These are phyloP conservation scores for Lactifluus hygrophoroides DNA, from an alignment of 768 basidiomycete species.

Conservation along the genomic window DNA sequence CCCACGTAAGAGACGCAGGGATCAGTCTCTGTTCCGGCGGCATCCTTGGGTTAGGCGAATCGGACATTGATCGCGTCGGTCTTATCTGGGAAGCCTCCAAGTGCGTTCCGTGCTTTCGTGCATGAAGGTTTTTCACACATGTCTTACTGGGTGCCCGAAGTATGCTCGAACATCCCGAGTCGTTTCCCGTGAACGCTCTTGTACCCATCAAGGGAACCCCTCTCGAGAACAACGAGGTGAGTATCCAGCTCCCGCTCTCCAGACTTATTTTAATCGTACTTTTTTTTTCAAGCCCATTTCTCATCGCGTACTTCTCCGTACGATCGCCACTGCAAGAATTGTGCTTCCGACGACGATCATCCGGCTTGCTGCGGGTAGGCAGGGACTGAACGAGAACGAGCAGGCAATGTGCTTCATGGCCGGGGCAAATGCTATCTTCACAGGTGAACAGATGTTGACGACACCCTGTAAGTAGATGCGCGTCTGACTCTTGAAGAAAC, in stretches of 20 bases:
- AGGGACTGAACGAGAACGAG: constrained; percentile 80
- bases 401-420: constrained; percentile 99
- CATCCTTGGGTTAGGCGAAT: constrained; percentile 89
- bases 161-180: constrained; percentile 95
- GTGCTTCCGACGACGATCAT: constrained; percentile 91
- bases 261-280: background rate
- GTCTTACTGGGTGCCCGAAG: constrained; percentile 31
- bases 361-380: constrained; percentile 88
- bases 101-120: constrained; percentile 41
- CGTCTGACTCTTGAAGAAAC: constrained; percentile 2
- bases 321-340: constrained; percentile 91
- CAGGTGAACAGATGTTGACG: constrained; percentile 96
- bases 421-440: constrained; percentile 96
- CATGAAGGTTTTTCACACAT: background rate
- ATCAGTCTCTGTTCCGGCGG: constrained; percentile 97
- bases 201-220: constrained; percentile 96
- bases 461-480: constrained; percentile 69
- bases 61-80: constrained; percentile 82
- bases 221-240: constrained; percentile 79
- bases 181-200: constrained; percentile 95
- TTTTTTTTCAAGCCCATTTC: constrained; percentile 60
- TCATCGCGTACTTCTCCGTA: constrained; percentile 80
- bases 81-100: constrained; percentile 90
- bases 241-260: constrained; percentile 14
- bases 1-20: constrained; percentile 86